phyloP scores from a whole-genome alignment of 441 rosid species.

The Lagerstroemia fauriei region DNA sequence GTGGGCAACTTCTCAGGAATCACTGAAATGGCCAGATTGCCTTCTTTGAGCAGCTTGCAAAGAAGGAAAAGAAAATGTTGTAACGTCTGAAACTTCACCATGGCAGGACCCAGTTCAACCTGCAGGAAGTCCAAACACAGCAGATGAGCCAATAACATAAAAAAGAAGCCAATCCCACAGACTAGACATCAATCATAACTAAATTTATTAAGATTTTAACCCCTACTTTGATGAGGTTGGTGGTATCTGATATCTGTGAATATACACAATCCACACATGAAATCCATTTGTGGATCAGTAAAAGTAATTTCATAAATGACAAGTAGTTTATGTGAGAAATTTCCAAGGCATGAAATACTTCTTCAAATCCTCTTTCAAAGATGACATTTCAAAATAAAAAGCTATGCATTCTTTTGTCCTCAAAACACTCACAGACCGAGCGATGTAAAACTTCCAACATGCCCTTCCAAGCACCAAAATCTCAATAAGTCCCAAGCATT shows the following conservation, averaged over 20 bases:
- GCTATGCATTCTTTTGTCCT: background rate
- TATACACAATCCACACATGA: background rate
- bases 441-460: background rate
- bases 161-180: background rate
- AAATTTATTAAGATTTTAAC: background rate
- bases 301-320: background rate
- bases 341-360: background rate
- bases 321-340: background rate
- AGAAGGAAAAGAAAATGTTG: constrained; percentile 86
- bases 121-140: background rate
- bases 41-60: constrained; percentile 73
- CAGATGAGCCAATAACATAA: background rate
- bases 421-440: too few relatives aligned
- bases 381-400: background rate
- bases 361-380: background rate
- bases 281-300: background rate
- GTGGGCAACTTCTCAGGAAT: constrained; percentile 42
- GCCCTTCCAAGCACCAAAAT: background rate
- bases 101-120: constrained; percentile 51
- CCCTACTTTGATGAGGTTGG: background rate
- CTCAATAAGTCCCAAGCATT: background rate
- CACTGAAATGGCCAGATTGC: constrained; percentile 44
- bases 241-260: background rate
- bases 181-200: background rate
- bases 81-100: constrained; percentile 68